These are phyloP conservation scores for Blakeslea trispora DNA, from an alignment of 371 early-diverging fungal species.

Conservation along the genomic window DNA sequence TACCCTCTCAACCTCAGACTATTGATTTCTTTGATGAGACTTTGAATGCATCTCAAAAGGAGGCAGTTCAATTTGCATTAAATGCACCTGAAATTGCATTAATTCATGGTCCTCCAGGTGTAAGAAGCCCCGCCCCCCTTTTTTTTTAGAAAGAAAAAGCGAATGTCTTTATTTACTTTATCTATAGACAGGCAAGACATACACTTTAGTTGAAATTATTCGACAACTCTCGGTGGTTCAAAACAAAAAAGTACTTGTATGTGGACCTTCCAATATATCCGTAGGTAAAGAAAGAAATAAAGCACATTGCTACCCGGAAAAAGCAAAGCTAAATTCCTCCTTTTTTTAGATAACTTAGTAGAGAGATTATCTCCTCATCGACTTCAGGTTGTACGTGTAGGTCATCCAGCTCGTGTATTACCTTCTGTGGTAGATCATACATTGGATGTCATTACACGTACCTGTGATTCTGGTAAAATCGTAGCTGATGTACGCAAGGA, in stretches of 20 bases:
- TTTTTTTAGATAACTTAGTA: conserved; percentile 73
- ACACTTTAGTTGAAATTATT: conserved; percentile 87
- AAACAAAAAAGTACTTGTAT: conserved; percentile 80
- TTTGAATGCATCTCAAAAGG: conserved; percentile 77
- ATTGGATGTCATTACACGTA: conserved; percentile 68
- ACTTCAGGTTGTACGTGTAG: conserved; percentile 78
- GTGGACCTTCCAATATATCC: conserved; percentile 93
- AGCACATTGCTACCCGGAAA: not conserved
- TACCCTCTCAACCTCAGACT: conserved; percentile 12
- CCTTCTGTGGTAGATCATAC: conserved; percentile 71
- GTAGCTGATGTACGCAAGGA: conserved; percentile 80
- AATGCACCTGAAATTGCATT: conserved; percentile 70
- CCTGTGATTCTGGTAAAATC: conserved; percentile 76
- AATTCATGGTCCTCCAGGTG: conserved; percentile 88
- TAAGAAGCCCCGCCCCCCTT: too few species aligned
- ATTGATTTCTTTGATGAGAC: conserved; percentile 60
- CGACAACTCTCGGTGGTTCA: conserved; percentile 69
- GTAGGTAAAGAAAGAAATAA: conserved; percentile 59
- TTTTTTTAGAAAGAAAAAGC: too few species aligned
- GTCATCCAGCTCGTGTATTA: conserved; percentile 85
- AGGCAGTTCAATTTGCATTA: conserved; percentile 73
- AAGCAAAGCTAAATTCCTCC: too few species aligned
- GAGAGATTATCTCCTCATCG: conserved; percentile 69
- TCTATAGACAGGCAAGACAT: conserved; percentile 88
- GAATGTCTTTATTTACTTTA: too few species aligned